Evolutionary conservation across 257 asterid genomes (phyloP).

Genomic region (Scutellaria galericulata): DNA sequence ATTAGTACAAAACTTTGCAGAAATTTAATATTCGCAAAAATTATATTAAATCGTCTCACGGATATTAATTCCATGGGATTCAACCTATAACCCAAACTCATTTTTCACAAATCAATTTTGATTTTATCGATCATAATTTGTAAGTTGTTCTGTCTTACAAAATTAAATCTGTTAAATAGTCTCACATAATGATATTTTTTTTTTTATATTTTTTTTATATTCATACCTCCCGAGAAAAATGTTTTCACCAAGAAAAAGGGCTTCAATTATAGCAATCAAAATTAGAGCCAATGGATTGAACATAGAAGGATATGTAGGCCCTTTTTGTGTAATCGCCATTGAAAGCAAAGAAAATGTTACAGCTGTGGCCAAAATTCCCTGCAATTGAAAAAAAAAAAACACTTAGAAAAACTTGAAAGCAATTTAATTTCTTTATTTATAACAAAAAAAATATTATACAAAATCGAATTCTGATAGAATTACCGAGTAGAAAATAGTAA

Average conservation of each 20-base stretch:
- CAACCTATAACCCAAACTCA: too few relatives aligned
- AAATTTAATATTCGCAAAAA: too few relatives aligned
- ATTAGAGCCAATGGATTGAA: constrained; percentile 67
- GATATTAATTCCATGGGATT: too few relatives aligned
- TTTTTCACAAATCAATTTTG: not conserved
- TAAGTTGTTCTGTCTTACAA: not conserved
- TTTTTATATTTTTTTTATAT: too few relatives aligned
- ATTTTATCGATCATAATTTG: not conserved
- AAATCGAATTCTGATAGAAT: not conserved
- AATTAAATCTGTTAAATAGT: not conserved
- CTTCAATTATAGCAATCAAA: constrained; percentile 51
- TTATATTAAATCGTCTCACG: too few relatives aligned
- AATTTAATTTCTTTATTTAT: too few relatives aligned
- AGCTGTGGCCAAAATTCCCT: constrained; percentile 67
- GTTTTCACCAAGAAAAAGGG: constrained; percentile 43
- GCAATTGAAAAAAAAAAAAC: not conserved
- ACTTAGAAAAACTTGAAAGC: too few relatives aligned
- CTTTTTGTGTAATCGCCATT: constrained; percentile 53
- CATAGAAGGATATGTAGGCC: constrained; percentile 78
- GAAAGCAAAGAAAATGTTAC: constrained; percentile 56
- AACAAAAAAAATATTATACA: too few relatives aligned
- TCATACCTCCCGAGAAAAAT: constrained; percentile 54
- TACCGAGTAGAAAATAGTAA: constrained; percentile 69
- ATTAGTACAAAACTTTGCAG: too few relatives aligned
- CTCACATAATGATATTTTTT: too few relatives aligned